Evolutionary conservation across 1,284 basidiomycete species (phyloP), one percentile per base, ranked within the genome.

Genomic region (Bondarzewia mesenterica): DNA sequence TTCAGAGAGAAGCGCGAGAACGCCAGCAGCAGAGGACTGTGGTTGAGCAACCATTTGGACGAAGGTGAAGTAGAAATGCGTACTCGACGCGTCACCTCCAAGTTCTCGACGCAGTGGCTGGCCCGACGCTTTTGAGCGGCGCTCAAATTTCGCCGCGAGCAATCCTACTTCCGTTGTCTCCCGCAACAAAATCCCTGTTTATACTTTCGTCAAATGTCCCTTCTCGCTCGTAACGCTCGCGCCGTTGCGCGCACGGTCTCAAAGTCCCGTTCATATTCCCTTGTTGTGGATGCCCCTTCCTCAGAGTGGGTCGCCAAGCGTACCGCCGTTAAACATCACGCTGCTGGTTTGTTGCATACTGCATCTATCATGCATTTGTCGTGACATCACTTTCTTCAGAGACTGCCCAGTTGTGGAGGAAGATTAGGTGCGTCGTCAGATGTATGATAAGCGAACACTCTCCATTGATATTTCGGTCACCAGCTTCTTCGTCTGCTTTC

Each of bases 1-100:
- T 65, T 96, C 90, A 35, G 81, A 80, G 25, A 98, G 79, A 23
- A 97, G 75, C 37, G 91, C 89, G 57, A 97, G 83, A 38, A 92
- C 85, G 58, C 94, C 94, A 55, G 85, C 89, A 62, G 85, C 87
- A 51, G 87, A 89, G 40, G 88, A 87, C 58, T 87, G 82, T 36
- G 78, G 71, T 57, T 75, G 78, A 60, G 67, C 67, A 58, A 82
- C 79, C 82, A 86, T 84, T 54, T 52, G 48, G n/a, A 51, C 45
- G 48, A 47, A 38, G 29, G 47, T 16, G 47, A 50, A 26, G 29
- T 23, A 16, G 29, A 40, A 44, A n/a, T 32, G 44, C 44, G 21
- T 49, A 29, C 23, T 21, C 32, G 47, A 60, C 59, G 60, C 59
- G 60, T 62, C 58, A 60, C 55, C 57, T 50, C 29, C 14, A 20